phyloP scores from a whole-genome alignment of 2,329 filamentous ascomycete genomes.

The Tolypocladium sp. region DNA sequence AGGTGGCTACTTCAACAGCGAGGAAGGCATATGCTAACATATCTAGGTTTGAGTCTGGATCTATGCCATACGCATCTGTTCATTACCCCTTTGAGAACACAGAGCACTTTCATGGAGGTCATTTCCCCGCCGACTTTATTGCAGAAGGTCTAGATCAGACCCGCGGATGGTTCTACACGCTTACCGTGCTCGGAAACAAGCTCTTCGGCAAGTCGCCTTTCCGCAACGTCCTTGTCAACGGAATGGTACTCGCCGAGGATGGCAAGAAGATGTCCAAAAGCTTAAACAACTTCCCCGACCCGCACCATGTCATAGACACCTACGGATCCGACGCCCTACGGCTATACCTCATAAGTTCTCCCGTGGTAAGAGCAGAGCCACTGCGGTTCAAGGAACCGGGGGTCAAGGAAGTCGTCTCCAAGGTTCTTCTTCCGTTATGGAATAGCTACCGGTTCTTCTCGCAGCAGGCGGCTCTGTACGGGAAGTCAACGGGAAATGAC shows the following conservation, averaged over 20 bases:
- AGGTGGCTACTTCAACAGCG: background rate
- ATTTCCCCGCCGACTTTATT: slow-evolving; percentile 89
- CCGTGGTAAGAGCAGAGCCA: slow-evolving; percentile 84
- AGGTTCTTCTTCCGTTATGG: slow-evolving; percentile 87
- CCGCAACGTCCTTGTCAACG: slow-evolving; percentile 94
- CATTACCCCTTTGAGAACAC: slow-evolving; percentile 91
- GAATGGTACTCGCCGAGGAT: slow-evolving; percentile 86
- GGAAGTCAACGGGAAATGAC: slow-evolving; percentile 62
- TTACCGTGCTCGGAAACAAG: slow-evolving; percentile 80
- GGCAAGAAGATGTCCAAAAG: slow-evolving; percentile 99
- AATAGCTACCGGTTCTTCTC: slow-evolving; percentile 97
- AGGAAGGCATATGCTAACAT: no score
- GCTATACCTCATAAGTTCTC: slow-evolving; percentile 94
- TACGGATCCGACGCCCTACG: slow-evolving; percentile 90
- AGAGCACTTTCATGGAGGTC: slow-evolving; percentile 61
- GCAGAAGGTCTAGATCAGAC: slow-evolving; percentile 91
- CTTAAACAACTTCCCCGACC: slow-evolving; percentile 92
- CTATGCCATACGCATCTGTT: slow-evolving; percentile 85
- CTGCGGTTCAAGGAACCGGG: slow-evolving; percentile 84
- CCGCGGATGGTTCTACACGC: slow-evolving; percentile 92
- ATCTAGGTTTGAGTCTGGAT: slow-evolving; percentile 78
- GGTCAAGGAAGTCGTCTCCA: slow-evolving; percentile 77
- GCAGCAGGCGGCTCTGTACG: slow-evolving; percentile 70
- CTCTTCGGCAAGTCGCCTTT: slow-evolving; percentile 80
- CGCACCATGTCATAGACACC: slow-evolving; percentile 68